Base-by-base conservation (phyloP, 1,139 yeast species). In the Candida sp. region DNA sequence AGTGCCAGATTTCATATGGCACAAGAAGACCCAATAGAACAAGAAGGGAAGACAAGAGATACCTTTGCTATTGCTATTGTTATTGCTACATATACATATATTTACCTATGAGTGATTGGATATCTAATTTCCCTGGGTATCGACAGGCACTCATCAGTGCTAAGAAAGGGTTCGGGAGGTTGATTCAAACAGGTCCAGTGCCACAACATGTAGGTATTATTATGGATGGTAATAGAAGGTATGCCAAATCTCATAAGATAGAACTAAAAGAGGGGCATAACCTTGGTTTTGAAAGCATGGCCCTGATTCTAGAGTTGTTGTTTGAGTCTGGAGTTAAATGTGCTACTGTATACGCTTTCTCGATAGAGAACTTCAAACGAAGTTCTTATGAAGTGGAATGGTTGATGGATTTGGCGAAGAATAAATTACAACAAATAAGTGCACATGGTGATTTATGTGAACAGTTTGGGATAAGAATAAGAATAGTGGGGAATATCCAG, bases 371-470 rank as follows among this genome's bases (percentile, higher is more conserved):
- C 68, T 93, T 91, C 73, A 87, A 85, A 57, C 76, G 99, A 50
- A 84, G 88, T 54, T 73, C 79, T 43, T 75, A 76, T 50, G 99
- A 93, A 62, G 93, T 91, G 39, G 84, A 84, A 49, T 84, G 91
- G 75, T 70, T 91, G 51, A 90, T 91, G 97, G 87, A 83, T 46
- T 73, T 91, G 52, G 96, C 95, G 37, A 84, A 87, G 56, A 74
- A 79, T 49, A 82, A 87, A 56, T 82, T 93, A 50, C 66, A 68
- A 37, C 96, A 89, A 60, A 74, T 93, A 36, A 74, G 83, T 45
- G 81, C 83, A 49, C 77, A 84, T 54, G 91, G 93, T 2, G 96
- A 89, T 46, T 58, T 93, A 45, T 93, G 96, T 47, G 87, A 87
- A 43, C 73, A 81, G 58, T 89, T 84, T 64, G 97, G 97, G 4